These are phyloP conservation scores for Lolium rigidum DNA, from an alignment of 176 grass and related monocot species.

Conservation along the genomic window DNA sequence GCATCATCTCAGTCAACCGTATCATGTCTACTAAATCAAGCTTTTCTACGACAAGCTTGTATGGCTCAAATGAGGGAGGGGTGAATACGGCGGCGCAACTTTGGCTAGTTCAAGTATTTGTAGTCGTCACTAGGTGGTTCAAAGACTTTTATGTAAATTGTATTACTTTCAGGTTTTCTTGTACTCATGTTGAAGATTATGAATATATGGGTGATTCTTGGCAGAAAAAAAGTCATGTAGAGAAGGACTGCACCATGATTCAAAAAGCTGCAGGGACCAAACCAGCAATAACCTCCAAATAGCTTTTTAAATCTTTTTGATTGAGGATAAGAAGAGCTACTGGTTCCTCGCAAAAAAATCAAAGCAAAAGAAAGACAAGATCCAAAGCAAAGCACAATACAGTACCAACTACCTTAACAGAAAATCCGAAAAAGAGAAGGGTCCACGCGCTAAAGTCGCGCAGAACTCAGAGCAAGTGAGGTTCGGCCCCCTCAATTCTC, in stretches of 20 bases:
- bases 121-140: too few relatives aligned
- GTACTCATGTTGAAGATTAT: too few relatives aligned
- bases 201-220: too few relatives aligned
- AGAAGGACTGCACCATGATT: neutral
- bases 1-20: too few relatives aligned
- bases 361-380: neutral
- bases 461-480: neutral
- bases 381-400: neutral
- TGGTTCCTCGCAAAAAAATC: neutral
- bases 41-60: too few relatives aligned
- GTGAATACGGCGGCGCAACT: too few relatives aligned
- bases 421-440: slow-evolving; percentile 17
- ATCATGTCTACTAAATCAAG: too few relatives aligned
- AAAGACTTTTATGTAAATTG: too few relatives aligned
- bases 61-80: too few relatives aligned
- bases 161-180: too few relatives aligned
- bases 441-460: neutral
- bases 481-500: slow-evolving; percentile 38
- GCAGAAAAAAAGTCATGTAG: too few relatives aligned
- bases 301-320: neutral
- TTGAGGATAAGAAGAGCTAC: neutral
- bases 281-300: neutral
- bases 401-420: slow-evolving; percentile 9
- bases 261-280: neutral
- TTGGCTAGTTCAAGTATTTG: too few relatives aligned